These are phyloP conservation scores for Rhododendron henanense DNA, from an alignment of 148 eudicot species.

Conservation along the genomic window DNA sequence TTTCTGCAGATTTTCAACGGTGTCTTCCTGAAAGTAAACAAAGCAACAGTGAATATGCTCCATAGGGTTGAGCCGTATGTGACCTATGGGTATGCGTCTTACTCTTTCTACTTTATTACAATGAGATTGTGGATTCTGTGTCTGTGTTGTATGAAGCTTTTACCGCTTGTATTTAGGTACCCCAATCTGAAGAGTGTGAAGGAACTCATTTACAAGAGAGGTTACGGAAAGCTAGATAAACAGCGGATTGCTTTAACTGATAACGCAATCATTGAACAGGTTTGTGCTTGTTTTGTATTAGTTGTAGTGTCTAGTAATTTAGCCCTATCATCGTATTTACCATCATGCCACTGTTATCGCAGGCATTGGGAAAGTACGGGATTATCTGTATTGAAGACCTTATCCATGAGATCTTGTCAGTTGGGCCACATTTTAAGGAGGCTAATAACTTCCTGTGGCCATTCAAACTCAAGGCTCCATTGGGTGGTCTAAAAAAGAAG, in stretches of 20 bases:
- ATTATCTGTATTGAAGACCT: slow-evolving; percentile 65
- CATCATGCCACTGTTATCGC: not conserved
- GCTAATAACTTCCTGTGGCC: slow-evolving; percentile 82
- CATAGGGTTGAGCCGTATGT: slow-evolving; percentile 89
- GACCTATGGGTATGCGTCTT: slow-evolving; percentile 54
- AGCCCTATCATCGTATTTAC: not conserved
- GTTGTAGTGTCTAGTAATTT: not conserved
- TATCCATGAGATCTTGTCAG: slow-evolving; percentile 59
- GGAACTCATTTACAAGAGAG: slow-evolving; percentile 81
- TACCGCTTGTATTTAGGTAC: slow-evolving; percentile 29
- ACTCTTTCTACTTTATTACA: not conserved
- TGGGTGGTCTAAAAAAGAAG: slow-evolving; percentile 70
- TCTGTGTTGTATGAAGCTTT: not conserved
- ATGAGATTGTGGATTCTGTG: not conserved
- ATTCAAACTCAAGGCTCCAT: slow-evolving; percentile 59
- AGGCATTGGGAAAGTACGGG: slow-evolving; percentile 55
- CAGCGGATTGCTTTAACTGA: slow-evolving; percentile 75
- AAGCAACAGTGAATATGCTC: slow-evolving; percentile 80
- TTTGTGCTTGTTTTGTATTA: slow-evolving; percentile 11
- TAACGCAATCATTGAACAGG: slow-evolving; percentile 67
- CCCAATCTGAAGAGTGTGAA: slow-evolving; percentile 83
- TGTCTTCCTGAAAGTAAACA: slow-evolving; percentile 80
- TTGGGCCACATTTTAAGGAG: slow-evolving; percentile 67
- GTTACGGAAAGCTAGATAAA: slow-evolving; percentile 71
- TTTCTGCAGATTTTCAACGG: slow-evolving; percentile 75